Conservation (phyloP, 208 protist species). For the Leishmania aethiopica region DNA sequence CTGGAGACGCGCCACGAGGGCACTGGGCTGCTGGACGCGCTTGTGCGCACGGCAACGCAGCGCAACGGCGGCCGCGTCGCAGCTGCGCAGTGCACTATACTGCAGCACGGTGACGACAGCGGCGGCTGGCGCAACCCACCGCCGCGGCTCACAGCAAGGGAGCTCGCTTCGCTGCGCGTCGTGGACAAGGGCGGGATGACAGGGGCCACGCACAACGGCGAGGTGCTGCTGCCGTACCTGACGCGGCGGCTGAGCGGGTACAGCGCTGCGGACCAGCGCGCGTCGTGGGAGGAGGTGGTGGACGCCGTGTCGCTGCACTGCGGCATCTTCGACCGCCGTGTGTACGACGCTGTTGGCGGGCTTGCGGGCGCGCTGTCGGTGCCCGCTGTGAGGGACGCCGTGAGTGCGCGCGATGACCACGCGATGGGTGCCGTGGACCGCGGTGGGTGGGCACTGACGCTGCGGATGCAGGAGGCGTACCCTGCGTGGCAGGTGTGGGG, state of each 20-base stretch:
- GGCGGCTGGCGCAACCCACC: background rate
- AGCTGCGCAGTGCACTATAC: constrained; percentile 37
- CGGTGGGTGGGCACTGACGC: constrained; percentile 31
- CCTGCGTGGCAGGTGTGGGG: constrained; percentile 38
- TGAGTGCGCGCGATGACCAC: background rate
- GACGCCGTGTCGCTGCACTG: constrained; percentile 38
- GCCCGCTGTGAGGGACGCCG: background rate
- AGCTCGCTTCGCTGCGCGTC: background rate
- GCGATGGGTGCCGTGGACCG: constrained; percentile 22
- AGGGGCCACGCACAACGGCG: background rate
- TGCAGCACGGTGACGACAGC: background rate
- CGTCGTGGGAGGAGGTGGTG: constrained; percentile 26
- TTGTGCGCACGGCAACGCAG: constrained; percentile 25
- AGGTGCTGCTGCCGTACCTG: constrained; percentile 22
- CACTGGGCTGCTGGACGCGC: constrained; percentile 21
- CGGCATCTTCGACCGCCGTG: constrained; percentile 23
- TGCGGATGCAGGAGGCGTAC: constrained; percentile 20
- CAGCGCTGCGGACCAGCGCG: constrained; percentile 28
- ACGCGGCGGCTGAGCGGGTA: constrained; percentile 24
- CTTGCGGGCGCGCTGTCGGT: constrained; percentile 5
- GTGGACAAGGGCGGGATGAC: constrained; percentile 31
- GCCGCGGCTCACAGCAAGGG: background rate
- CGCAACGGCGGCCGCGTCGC: constrained; percentile 41
- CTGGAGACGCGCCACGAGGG: constrained; percentile 11
- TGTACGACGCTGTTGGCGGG: constrained; percentile 36